Base-by-base conservation (phyloP, 805 yeast genomes). In the Candida saitoana region DNA sequence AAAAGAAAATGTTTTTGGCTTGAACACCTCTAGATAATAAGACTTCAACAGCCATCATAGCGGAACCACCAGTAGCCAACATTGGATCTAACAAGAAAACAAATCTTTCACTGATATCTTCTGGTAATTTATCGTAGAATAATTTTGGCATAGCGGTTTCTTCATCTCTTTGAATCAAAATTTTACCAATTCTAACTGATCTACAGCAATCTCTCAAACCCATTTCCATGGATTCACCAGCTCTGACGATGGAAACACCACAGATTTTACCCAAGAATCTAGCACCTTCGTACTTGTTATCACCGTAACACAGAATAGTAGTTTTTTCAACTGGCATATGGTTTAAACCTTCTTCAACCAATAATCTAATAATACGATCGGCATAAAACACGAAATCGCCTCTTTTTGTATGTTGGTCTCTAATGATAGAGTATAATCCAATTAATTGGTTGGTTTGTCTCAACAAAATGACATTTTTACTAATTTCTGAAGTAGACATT, bases 181-280 rank as follows among this genome's bases (percentile, higher is more conserved):
- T 91, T 72, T 93, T 93, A 41, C 99, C 99, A 46, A 93, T 86
- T 59, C 98, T 77, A 30, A 93, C 99, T 8, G 95, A 84, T 50
- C 99, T 78, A 63, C 98, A 89, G 66, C 99, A 91, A 62, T 91
- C 98, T 63, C 99, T 80, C 49, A 93, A 73, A 25, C 98, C 99
- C 74, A 88, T 95, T 66, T 93, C 99, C 99, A 93, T 93, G 34
- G 95, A 84, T 65, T 93, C 99, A 51, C 99, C 99, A 4, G 99
- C 99, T 61, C 99, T 78, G 55, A 93, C 95, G 59, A 93, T 93
- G 14, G 96, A 88, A 29, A 93, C 99, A 50, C 99, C 99, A 62
- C 98, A 91, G 46, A 93, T 93, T 65, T 87, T 89, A 34, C 99
- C 98, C 56, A 79, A 68, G 62, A 91, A 91, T 45, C 74, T 72